Evolutionary conservation across 495 filamentous ascomycete genomes (phyloP).

Genomic region (Viridothelium virens): DNA sequence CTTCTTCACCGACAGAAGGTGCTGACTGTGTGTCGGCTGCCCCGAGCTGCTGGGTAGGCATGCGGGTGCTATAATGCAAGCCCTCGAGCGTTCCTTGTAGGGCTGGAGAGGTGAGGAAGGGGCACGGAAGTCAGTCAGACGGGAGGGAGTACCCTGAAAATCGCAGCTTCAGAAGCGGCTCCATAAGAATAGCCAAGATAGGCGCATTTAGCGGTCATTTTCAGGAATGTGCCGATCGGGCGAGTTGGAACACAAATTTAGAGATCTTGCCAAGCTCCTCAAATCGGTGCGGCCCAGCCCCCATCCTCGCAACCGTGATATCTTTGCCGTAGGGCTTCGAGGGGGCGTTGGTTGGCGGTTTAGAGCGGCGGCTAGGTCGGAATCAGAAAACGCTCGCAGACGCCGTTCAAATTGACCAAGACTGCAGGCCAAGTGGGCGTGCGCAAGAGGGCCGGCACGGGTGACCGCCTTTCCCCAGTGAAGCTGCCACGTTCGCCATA

Average conservation of each 20-base stretch:
- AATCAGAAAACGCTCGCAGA: conserved; percentile 5
- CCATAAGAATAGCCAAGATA: neutral
- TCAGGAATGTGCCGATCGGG: neutral
- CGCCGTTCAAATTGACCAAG: neutral
- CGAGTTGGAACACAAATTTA: conserved; percentile 8
- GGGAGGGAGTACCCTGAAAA: neutral
- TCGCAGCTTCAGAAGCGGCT: neutral
- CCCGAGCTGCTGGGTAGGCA: neutral
- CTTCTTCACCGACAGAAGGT: conserved; percentile 7
- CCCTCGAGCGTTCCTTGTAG: conserved; percentile 4
- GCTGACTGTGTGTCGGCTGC: conserved; percentile 6
- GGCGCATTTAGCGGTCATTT: conserved; percentile 9
- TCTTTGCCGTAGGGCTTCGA: neutral
- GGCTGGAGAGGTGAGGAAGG: neutral
- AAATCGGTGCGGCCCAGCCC: neutral
- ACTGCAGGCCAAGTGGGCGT: conserved; percentile 10
- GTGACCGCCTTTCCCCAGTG: conserved; percentile 10
- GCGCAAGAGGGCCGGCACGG: neutral
- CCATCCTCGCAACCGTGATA: neutral
- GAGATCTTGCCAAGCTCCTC: conserved; percentile 5
- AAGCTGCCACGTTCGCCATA: conserved; percentile 2
- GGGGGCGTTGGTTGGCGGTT: neutral
- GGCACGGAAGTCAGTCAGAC: neutral
- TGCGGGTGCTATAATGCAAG: neutral
- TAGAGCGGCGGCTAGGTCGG: neutral